Evolutionary conservation across 805 yeast species (phyloP).

Genomic region (Candida jianshihensis): DNA sequence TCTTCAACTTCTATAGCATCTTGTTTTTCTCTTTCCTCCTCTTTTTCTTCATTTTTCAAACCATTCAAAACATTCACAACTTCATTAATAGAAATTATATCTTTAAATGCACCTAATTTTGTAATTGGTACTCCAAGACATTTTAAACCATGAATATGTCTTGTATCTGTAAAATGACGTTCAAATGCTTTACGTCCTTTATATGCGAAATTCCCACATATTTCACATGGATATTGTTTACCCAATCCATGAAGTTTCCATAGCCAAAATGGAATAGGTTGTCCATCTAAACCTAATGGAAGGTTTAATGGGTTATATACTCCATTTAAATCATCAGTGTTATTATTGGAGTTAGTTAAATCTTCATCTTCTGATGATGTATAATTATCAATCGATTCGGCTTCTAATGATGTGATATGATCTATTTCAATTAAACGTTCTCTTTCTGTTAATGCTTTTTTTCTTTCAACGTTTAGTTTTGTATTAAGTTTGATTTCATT

Average conservation of each 20-base stretch:
- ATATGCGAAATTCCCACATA: constrained; percentile 72
- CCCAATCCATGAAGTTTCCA: constrained; percentile 85
- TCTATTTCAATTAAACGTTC: constrained; percentile 30
- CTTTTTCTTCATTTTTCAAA: constrained; percentile 22
- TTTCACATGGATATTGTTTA: constrained; percentile 67
- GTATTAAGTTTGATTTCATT: constrained; percentile 41
- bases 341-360: constrained; percentile 21
- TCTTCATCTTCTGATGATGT: constrained; percentile 25
- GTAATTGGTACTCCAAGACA: constrained; percentile 60
- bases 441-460: constrained; percentile 56
- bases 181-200: constrained; percentile 69
- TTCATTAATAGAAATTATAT: constrained; percentile 60
- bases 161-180: constrained; percentile 64
- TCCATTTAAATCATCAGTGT: constrained; percentile 10
- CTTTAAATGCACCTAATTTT: constrained; percentile 44
- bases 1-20: constrained; percentile 80
- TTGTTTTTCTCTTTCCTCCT: constrained; percentile 32
- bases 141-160: constrained; percentile 67
- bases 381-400: constrained; percentile 4
- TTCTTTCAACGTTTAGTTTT: constrained; percentile 54
- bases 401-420: constrained; percentile 22
- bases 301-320: constrained; percentile 44
- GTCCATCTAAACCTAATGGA: constrained; percentile 84
- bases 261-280: constrained; percentile 90
- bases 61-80: constrained; percentile 53